A percentile compares a stretch with the other conserved stretches of the same genome.
These are phyloP conservation scores for Colletotrichum falcatum DNA, from an alignment of 2,329 filamentous ascomycete genomes.

Conservation along the genomic window DNA sequence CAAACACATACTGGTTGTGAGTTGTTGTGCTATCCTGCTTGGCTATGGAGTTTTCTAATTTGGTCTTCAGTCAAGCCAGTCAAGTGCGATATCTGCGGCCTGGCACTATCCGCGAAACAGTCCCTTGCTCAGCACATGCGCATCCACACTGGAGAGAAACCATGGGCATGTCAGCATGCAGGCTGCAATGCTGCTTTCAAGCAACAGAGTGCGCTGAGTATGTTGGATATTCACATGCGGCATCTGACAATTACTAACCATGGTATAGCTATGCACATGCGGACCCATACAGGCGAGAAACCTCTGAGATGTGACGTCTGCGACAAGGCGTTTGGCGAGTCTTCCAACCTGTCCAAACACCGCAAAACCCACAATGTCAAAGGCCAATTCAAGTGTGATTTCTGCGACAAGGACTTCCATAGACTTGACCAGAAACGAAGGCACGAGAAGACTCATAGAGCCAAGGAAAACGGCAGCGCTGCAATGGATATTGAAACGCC, in stretches of 20 bases:
- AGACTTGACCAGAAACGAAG: slow-evolving; percentile 71
- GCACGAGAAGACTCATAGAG: slow-evolving; percentile 56
- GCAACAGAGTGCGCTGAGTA: slow-evolving; percentile 75
- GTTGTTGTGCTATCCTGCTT: slow-evolving; percentile 45
- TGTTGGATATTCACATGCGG: slow-evolving; percentile 44
- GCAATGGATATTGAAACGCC: neutral
- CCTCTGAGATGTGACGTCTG: slow-evolving; percentile 70
- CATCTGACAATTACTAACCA: slow-evolving; percentile 6
- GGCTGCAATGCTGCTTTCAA: slow-evolving; percentile 71
- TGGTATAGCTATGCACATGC: slow-evolving; percentile 71
- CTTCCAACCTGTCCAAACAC: slow-evolving; percentile 75
- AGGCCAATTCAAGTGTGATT: slow-evolving; percentile 63
- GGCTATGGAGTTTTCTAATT: slow-evolving; percentile 45
- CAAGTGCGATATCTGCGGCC: slow-evolving; percentile 65
- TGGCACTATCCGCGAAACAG: slow-evolving; percentile 74
- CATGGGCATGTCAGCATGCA: slow-evolving; percentile 65
- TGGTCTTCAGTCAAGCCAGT: slow-evolving; percentile 67
- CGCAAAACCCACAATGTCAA: slow-evolving; percentile 69
- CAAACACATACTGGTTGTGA: slow-evolving; percentile 74
- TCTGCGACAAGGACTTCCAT: slow-evolving; percentile 69
- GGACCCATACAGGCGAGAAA: slow-evolving; percentile 75
- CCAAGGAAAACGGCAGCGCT: slow-evolving; percentile 44
- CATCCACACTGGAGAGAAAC: slow-evolving; percentile 74
- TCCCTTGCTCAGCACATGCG: slow-evolving; percentile 75
- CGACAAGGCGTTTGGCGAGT: slow-evolving; percentile 71